These are phyloP conservation scores for Alloteropsis angusta DNA, from an alignment of 202 grass and related monocot species.

Conservation along the genomic window DNA sequence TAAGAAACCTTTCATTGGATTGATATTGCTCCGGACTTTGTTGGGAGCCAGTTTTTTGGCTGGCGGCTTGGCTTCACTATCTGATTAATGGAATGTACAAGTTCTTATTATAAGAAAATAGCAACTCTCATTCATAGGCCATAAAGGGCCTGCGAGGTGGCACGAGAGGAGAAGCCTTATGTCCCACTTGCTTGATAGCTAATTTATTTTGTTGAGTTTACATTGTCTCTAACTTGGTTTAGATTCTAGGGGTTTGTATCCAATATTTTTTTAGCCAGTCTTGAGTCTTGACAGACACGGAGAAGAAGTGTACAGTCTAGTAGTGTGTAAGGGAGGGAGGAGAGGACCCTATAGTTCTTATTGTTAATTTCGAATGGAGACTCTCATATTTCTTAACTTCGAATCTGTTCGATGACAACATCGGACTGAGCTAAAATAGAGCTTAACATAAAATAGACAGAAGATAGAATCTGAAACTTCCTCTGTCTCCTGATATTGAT, in stretches of 20 bases:
- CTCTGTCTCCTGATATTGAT: neutral
- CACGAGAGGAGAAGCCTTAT: neutral
- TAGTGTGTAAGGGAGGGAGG: neutral
- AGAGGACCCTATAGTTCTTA: neutral
- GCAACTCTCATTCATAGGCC: neutral
- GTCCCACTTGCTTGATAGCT: neutral
- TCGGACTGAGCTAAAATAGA: no score
- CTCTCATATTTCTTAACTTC: neutral
- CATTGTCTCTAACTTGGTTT: neutral
- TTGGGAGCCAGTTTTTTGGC: neutral
- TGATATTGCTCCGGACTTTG: neutral
- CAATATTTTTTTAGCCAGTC: neutral
- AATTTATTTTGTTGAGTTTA: neutral
- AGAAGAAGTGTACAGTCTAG: neutral
- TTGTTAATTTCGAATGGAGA: neutral
- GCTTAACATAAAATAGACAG: neutral
- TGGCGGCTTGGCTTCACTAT: neutral
- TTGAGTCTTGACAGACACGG: neutral
- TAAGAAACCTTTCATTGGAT: neutral
- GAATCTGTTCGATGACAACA: neutral
- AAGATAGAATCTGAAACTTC: neutral
- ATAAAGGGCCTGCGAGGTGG: neutral
- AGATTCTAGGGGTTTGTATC: neutral
- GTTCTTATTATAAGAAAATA: neutral
- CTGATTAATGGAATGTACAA: neutral